Percentiles rank a stretch among this genome's conserved stretches.
Evolutionary conservation across 495 filamentous ascomycete species (phyloP).

Genomic region (Lasiosphaeria ovina): DNA sequence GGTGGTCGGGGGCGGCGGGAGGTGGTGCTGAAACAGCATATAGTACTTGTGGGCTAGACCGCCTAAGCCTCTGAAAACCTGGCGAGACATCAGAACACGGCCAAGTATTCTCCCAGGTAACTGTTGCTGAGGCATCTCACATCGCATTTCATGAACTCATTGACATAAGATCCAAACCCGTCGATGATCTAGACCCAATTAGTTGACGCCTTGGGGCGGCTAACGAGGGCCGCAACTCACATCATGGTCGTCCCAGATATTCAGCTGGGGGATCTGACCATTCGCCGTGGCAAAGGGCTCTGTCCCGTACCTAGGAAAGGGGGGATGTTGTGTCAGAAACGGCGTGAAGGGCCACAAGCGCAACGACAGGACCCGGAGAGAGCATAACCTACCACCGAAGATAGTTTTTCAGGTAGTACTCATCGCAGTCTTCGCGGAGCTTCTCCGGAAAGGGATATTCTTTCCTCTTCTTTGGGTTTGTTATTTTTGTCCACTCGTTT

Average conservation of each 20-base stretch:
- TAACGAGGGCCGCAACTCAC: conserved; percentile 29
- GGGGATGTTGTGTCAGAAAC: not conserved
- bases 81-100: not conserved
- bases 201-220: not conserved
- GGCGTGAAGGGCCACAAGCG: not conserved
- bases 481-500: conserved; percentile 73
- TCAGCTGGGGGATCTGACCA: conserved; percentile 83
- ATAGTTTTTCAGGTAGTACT: conserved; percentile 90
- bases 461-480: conserved; percentile 77
- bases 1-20: conserved; percentile 75
- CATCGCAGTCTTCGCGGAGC: conserved; percentile 74
- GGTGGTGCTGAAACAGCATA: conserved; percentile 90
- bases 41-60: conserved; percentile 88
- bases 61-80: conserved; percentile 86
- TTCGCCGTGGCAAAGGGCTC: conserved; percentile 84
- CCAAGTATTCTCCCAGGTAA: not conserved
- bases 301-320: conserved; percentile 54
- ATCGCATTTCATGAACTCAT: conserved; percentile 88
- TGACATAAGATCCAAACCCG: conserved; percentile 88
- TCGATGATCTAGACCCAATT: conserved; percentile 66
- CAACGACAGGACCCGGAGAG: not conserved
- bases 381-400: conserved; percentile 57
- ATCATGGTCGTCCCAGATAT: conserved; percentile 93
- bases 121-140: conserved; percentile 8
- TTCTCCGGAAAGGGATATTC: conserved; percentile 71